Base-by-base conservation (phyloP, 495 filamentous ascomycete genomes). In the Aspergillus sclerotiicarbonarius region DNA sequence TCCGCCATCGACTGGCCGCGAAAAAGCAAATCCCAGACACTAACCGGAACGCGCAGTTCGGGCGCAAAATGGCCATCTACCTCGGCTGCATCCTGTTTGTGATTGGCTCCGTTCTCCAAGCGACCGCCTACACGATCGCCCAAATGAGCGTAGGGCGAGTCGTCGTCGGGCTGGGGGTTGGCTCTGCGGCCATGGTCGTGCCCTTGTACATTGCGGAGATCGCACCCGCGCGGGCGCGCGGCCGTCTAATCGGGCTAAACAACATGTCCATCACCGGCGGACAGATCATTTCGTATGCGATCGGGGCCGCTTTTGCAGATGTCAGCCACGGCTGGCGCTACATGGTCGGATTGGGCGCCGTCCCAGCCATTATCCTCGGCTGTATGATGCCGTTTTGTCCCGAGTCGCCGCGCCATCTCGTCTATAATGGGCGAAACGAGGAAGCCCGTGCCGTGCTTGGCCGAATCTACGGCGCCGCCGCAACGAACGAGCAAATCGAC, bases 241-340 rank as follows among this genome's bases (percentile, higher is more conserved):
- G 81, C n/a, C 73, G 77, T 31, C 74, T 82, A 64, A 79, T 84
- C 51, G 80, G 76, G 0, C 67, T 85, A 30, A 79, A 85, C 66
- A 82, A 84, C 50, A 79, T 85, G 73, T 74, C 70, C 46, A 79
- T 84, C 54, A 83, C 80, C 8, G 76, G 75, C 20, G 81, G 81
- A 3, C 81, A 82, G 56, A 65, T 84, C 6, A 67, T 84, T 32
- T 69, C 73, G 3, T 83, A 83, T 53, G 79, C 71, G 2, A 69
- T 84, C 35, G 81, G 81, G 3, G 81, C 81, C 1, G 81, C 67
- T 2, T 81, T 84, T 65, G 75, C 78, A 3, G 63, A 76, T 43
- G 78, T 80, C 15, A 21, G 56, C 13, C 61, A 76, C 44, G 80
- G 80, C 41, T 84, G 79, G 81, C 71, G 81, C 53, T 78, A 76